phyloP scores from a whole-genome alignment of 1,284 basidiomycete genomes.

The Rhodotorula sp. region DNA sequence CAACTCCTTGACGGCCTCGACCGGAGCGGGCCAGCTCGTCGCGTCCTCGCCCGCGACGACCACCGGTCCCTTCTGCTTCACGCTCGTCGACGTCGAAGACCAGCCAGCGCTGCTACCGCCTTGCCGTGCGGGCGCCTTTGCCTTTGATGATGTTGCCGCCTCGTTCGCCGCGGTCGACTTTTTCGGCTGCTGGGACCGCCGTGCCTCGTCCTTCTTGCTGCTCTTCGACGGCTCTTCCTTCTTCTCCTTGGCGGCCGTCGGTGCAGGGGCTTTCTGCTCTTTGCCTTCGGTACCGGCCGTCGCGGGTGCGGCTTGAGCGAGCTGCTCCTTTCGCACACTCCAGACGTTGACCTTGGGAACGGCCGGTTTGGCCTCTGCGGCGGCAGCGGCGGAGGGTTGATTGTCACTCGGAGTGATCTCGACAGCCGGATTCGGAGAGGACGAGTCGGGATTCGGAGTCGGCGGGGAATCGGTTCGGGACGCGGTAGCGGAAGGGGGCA shows the following conservation, averaged over 20 bases:
- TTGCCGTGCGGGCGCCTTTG: neutral
- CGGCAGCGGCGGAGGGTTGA: neutral
- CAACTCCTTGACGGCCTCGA: slow-evolving; percentile 18
- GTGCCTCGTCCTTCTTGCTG: slow-evolving; percentile 10
- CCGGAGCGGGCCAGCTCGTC: slow-evolving; percentile 33
- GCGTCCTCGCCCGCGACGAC: slow-evolving; percentile 31
- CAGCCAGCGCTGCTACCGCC: slow-evolving; percentile 1
- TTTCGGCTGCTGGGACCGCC: neutral
- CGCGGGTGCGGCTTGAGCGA: slow-evolving; percentile 8
- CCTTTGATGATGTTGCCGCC: neutral
- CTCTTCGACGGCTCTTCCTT: slow-evolving; percentile 7
- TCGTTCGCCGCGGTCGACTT: neutral
- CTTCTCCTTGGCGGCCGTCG: neutral
- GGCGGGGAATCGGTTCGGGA: neutral
- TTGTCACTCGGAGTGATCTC: neutral
- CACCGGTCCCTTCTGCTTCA: slow-evolving; percentile 10
- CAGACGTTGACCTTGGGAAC: slow-evolving; percentile 38
- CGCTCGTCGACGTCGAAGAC: neutral
- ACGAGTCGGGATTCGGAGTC: neutral
- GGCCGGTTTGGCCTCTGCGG: slow-evolving; percentile 11
- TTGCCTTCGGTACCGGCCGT: neutral
- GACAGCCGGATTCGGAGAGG: slow-evolving; percentile 1
- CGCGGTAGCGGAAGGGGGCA: slow-evolving; percentile 10
- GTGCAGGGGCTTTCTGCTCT: neutral
- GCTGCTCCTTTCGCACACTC: slow-evolving; percentile 36